Conservation (phyloP, 148 eudicot genomes). For the Rhododendron ferrugineum region DNA sequence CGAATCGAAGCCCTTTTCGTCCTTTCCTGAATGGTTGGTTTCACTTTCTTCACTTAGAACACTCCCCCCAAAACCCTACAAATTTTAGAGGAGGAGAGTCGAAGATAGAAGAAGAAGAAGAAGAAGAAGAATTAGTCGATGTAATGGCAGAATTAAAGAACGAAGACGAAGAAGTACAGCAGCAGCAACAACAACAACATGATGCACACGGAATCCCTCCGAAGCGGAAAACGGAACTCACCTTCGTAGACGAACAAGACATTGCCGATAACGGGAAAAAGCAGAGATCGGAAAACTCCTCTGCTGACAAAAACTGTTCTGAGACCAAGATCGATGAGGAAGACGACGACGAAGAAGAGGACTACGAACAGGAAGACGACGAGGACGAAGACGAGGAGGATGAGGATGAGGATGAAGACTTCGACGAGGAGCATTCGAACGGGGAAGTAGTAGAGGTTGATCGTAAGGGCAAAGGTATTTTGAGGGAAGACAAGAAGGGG, state of each 20-base stretch:
- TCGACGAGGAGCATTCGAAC: constrained; percentile 18
- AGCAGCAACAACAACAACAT: constrained; percentile 4
- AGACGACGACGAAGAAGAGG: constrained; percentile 19
- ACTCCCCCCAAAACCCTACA: not conserved
- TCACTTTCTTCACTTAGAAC: not conserved
- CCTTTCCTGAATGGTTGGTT: not conserved
- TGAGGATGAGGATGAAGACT: constrained; percentile 16
- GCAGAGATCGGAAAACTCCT: constrained; percentile 14
- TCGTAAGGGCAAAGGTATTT: constrained; percentile 63
- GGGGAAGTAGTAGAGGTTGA: constrained; percentile 33
- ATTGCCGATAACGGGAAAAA: constrained; percentile 16
- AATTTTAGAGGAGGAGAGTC: not conserved
- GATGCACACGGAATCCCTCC: constrained; percentile 24
- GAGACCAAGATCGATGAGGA: not conserved
- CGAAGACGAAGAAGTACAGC: constrained; percentile 29
- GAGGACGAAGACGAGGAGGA: constrained; percentile 15
- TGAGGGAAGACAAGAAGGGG: constrained; percentile 52
- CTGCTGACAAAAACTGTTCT: not conserved
- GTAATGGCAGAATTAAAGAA: constrained; percentile 45
- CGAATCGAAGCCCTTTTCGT: no score
- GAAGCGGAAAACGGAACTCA: constrained; percentile 36
- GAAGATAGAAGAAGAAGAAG: not conserved
- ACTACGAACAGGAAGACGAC: constrained; percentile 13
- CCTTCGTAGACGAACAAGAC: not conserved
- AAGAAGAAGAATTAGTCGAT: not conserved